Evolutionary conservation across 768 basidiomycete species (phyloP).

Genomic region (Russula sp.): DNA sequence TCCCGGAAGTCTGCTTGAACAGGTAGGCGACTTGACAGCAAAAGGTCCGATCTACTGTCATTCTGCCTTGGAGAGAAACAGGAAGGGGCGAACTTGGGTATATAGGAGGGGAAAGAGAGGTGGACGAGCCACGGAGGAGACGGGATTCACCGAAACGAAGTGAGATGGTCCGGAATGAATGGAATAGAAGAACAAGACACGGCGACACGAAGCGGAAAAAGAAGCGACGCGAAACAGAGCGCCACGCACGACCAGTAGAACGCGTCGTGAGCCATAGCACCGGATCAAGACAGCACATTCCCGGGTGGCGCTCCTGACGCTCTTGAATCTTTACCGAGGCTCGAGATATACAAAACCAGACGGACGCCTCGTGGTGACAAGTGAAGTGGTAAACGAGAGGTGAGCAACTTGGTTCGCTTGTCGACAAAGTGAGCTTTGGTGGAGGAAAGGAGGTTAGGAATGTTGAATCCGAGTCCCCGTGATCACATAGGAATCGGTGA

Average conservation of each 20-base stretch:
- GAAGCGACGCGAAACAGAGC: background rate
- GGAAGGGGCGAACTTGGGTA: background rate
- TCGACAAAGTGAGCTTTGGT: background rate
- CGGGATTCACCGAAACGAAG: background rate
- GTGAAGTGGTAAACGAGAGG: background rate
- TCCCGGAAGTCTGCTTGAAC: background rate
- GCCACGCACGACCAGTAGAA: slow-evolving; percentile 1
- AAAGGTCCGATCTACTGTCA: background rate
- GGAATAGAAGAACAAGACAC: slow-evolving; percentile 14
- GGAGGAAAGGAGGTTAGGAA: background rate
- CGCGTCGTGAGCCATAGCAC: slow-evolving; percentile 2
- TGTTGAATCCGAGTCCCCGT: background rate
- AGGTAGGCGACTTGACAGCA: background rate
- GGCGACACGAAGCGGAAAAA: slow-evolving; percentile 2
- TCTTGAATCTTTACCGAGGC: no score
- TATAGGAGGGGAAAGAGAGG: background rate
- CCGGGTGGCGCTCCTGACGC: background rate
- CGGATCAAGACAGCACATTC: background rate
- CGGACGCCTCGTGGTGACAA: slow-evolving; percentile 10
- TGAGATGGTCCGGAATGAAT: slow-evolving; percentile 15
- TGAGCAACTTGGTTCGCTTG: background rate
- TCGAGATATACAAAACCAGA: background rate
- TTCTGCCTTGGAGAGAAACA: background rate
- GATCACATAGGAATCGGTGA: background rate
- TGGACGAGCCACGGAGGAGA: background rate